phyloP scores from a whole-genome alignment of 1,284 basidiomycete species.

The Naganishia cerealis region DNA sequence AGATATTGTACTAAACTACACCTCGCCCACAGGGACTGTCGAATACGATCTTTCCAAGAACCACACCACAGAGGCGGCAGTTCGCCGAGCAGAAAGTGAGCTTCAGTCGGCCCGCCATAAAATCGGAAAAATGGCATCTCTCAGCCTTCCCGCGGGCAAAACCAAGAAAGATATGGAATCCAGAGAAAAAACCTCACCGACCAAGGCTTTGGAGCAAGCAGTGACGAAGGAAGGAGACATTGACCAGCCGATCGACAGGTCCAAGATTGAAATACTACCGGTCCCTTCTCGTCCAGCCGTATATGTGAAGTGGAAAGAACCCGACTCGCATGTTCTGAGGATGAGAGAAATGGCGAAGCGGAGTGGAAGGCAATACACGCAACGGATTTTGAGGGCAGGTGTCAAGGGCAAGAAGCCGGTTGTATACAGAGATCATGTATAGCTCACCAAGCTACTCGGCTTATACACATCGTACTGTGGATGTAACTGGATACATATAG shows the following conservation, averaged over 20 bases:
- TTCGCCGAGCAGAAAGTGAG: constrained; percentile 31
- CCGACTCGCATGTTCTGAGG: constrained; percentile 37
- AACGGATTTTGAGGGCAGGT: constrained; percentile 32
- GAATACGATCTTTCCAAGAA: constrained; percentile 43
- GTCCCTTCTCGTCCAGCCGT: constrained; percentile 21
- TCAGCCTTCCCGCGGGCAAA: constrained; percentile 48
- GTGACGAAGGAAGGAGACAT: neutral
- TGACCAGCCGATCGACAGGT: constrained; percentile 17
- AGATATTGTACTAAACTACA: neutral
- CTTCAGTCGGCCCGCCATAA: constrained; percentile 35
- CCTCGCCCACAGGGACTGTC: constrained; percentile 43
- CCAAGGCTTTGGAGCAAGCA: neutral
- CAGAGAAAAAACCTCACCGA: neutral
- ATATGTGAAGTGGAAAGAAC: constrained; percentile 41
- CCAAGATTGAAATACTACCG: constrained; percentile 5
- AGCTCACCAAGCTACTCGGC: neutral
- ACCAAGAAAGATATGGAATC: constrained; percentile 34
- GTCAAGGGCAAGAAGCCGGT: constrained; percentile 24
- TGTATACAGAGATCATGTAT: constrained; percentile 24
- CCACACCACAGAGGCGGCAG: constrained; percentile 29
- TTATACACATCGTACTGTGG: constrained; percentile 3
- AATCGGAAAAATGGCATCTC: constrained; percentile 40
- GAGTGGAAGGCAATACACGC: constrained; percentile 43
- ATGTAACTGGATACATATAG: neutral
- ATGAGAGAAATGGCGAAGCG: constrained; percentile 41